Evolutionary conservation across 1,284 basidiomycete species (phyloP), one percentile per base, ranked within the genome.

Genomic region (Rhodotorula glutinis): DNA sequence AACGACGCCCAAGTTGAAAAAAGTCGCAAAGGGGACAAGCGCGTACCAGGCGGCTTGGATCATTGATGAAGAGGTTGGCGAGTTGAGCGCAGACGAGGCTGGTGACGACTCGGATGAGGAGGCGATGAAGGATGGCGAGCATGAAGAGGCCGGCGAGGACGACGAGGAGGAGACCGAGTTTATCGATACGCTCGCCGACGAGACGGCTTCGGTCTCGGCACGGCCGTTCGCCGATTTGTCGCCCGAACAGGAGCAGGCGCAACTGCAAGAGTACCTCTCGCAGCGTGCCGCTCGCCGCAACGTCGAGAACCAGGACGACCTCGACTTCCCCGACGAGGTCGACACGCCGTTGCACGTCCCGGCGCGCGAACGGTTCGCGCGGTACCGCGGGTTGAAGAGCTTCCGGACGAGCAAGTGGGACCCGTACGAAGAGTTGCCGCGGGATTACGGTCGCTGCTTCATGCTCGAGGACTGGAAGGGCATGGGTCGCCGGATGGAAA

Each of bases 321-420:
- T 87, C 30, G 82, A 86, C 27, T 98, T 98, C 80, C 96, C 95
- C 0, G 95, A 99, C 77, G 95, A 99, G 78, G 85, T 97, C n/a
- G 95, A 98, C 75, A 98, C 96, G 0, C 96, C 95, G 0, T 84
- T 88, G 69, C 88, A 96, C 70, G 82, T 90, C n/a, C 80, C 90
- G 0, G 95, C 94, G 0, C 82, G 86, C 17, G 84, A 85, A n/a
- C 85, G 96, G 9, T 98, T 98, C 80, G 91, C 92, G 73, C 85
- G 95, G 44, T 99, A 88, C 79, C 87, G 95, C 63, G 96, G 95
- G 1, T 79, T 99, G 79, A 87, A 88, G 62, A 92, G 90, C 19
- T 91, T 98, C 83, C 85, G 95, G 47, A 98, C 96, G 2, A 92
- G 89, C 75, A 90, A 90, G 27, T 99, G 95, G 95, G 95, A 98